Base-by-base conservation (phyloP, 2,329 filamentous ascomycete species). In the Cladophialophora bantiana region DNA sequence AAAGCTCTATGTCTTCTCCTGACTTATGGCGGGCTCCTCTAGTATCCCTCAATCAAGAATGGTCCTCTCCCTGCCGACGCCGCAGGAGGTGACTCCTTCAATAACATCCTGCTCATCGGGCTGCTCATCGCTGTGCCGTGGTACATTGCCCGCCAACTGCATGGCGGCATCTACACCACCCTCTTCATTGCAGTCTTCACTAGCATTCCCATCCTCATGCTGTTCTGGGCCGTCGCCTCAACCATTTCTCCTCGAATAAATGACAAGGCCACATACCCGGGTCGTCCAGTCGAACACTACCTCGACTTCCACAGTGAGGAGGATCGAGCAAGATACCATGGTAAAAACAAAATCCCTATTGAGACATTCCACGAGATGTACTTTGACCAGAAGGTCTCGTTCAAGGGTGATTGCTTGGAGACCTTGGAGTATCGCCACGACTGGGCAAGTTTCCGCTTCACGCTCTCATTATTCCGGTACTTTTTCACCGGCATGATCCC, bases 311-410 rank as follows among this genome's bases (percentile, higher is more conserved):
- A 80, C 73, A 78, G 74, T 69, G 79, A 82, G 70, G 78, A 81
- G 71, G 81, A 83, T 67, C 77, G 79, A 65, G 77, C 77, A 36
- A 80, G 78, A 66, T 83, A 83, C 74, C 80, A 78, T 68, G 81
- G 81, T 71, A 82, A 82, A 76, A 81, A 80, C 77, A 82, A 82
- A 74, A 82, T 83, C 42, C 90, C 93, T 62, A 90, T 96, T 84
- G 90, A 96, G 83, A 96, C 93, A 31, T 98, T 98, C 85, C 89
- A 96, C 78, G 94, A 97, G 82, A 96, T 94, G 90, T 98, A 97
- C 85, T 96, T 98, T 81, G 90, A 95, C 77, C 93, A 92, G 66
- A 89, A 96, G 66, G 93, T 97, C 70, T 93, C 97, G 74, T 94
- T 97, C 86, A 98, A 97, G 79, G 94, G 93, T 66, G 95, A 98